phyloP scores from a whole-genome alignment of 768 basidiomycete genomes.

The Cyclocybe cylindracea region DNA sequence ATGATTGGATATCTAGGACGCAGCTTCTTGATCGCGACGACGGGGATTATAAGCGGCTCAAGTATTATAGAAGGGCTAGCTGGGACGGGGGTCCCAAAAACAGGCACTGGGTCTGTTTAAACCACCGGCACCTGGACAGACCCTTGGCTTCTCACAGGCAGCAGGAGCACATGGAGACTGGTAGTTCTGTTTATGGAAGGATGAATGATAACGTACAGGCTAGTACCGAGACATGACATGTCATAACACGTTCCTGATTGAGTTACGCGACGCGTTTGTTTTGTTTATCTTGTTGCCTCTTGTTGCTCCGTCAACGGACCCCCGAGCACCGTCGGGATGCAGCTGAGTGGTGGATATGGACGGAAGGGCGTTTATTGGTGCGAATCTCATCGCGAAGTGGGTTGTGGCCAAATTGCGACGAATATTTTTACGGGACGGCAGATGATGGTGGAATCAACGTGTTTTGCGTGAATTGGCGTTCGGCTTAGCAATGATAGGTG shows the following conservation, averaged over 20 bases:
- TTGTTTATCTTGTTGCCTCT: slow-evolving; percentile 30
- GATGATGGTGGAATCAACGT: slow-evolving; percentile 1
- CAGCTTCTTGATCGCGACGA: slow-evolving; percentile 87
- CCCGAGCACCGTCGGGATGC: slow-evolving; percentile 24
- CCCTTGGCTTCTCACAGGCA: slow-evolving; percentile 19
- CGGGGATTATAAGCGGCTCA: slow-evolving; percentile 83
- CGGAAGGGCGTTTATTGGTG: neutral
- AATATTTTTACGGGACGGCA: neutral
- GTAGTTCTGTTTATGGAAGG: slow-evolving; percentile 27
- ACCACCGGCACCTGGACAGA: neutral
- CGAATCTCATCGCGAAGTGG: slow-evolving; percentile 13
- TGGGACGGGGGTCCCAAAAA: slow-evolving; percentile 38
- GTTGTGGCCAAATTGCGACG: neutral
- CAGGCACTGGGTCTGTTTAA: slow-evolving; percentile 29
- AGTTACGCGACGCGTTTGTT: slow-evolving; percentile 54
- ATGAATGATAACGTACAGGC: slow-evolving; percentile 23
- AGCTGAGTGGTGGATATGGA: slow-evolving; percentile 2
- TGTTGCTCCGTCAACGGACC: slow-evolving; percentile 13
- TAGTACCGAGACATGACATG: slow-evolving; percentile 10
- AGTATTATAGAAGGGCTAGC: slow-evolving; percentile 72
- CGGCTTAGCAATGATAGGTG: slow-evolving; percentile 5
- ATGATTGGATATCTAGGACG: slow-evolving; percentile 55
- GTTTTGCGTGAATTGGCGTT: slow-evolving; percentile 4
- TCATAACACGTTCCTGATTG: slow-evolving; percentile 23
- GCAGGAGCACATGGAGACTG: slow-evolving; percentile 25